Evolutionary conservation across 352 stramenopile species (phyloP), one percentile per base, ranked within the genome.

Genomic region (Pythium sukuiense): DNA sequence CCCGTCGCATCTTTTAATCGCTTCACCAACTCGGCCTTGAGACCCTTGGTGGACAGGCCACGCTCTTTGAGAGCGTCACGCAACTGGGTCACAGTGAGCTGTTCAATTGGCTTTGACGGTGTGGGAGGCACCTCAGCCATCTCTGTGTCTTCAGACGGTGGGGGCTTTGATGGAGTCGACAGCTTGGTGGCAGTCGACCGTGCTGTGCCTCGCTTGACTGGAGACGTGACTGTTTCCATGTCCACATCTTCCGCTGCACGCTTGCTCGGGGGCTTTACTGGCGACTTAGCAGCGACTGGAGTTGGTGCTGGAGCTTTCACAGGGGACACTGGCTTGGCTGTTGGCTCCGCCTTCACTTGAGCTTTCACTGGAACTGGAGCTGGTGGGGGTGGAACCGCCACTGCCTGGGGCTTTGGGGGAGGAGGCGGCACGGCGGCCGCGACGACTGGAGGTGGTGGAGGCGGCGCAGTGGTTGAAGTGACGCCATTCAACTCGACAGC

Each of bases 21-120:
- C 74, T 92, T 77, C 41, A 88, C 83, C 33, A 95, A 65, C 56
- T 95, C 87, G 14, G 85, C 87, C 70, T 95, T 95, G 35, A 95
- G 75, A 6, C 87, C 87, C 70, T 92, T 92, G 43, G 86, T 95
- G 37, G 85, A 77, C 33, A 95, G 54, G 1, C 81, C 84, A 26
- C 85, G 81, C 18, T 85, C 77, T 67, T 95, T 95, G 24, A 95
- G 70, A 11, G 90, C 79, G 53, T 93, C 80, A 27, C 83, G 80
- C 52, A 95, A 70, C 13, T 81, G 71, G 16, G 61, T 74, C 53
- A 95, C 87, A 5, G 86, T 95, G 70, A 93, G 86, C 66, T 92
- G 79, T 12, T 82, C 74, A 57, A 94, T 87, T 13, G 84, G 82
- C 62, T 93, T 92, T 20, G 78, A 83, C 37, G 82, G 85, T 27